These are phyloP conservation scores for Solanum chiquidenum DNA, from an alignment of 257 asterid genomes.

Conservation along the genomic window DNA sequence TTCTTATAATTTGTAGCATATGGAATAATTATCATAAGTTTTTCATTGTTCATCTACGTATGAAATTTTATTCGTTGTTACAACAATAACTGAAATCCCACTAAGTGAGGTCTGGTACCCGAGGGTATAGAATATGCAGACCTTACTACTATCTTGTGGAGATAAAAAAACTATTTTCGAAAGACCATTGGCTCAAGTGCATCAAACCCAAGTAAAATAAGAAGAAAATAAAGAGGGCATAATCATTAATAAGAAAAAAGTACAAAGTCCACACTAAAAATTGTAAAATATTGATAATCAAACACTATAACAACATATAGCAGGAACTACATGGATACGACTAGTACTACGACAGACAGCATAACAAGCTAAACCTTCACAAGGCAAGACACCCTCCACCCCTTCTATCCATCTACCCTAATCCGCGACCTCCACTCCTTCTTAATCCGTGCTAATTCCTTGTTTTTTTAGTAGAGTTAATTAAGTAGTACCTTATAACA, in stretches of 20 bases:
- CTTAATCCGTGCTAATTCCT: not conserved
- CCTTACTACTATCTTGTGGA: not conserved
- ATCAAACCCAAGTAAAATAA: not conserved
- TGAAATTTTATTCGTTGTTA: no score
- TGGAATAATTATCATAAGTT: not conserved
- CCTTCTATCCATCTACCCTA: not conserved
- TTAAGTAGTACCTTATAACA: not conserved
- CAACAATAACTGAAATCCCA: no score
- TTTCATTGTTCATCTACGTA: not conserved
- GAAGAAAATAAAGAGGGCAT: no score
- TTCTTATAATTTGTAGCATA: not conserved
- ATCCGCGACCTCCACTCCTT: not conserved
- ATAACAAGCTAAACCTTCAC: not conserved
- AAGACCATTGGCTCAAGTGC: not conserved
- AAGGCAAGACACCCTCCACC: not conserved
- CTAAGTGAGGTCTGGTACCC: rapidly evolving
- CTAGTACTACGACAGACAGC: not conserved
- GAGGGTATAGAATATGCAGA: not conserved
- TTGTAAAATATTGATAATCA: no score
- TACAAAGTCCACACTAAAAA: no score
- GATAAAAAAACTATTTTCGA: no score
- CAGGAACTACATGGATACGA: no score
- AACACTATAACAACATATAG: no score
- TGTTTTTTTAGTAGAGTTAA: not conserved
- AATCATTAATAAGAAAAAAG: no score